Percentiles rank a stretch among this genome's conserved stretches.
Evolutionary conservation across 768 basidiomycete species (phyloP).

Genomic region (Cubamyces lactineus): DNA sequence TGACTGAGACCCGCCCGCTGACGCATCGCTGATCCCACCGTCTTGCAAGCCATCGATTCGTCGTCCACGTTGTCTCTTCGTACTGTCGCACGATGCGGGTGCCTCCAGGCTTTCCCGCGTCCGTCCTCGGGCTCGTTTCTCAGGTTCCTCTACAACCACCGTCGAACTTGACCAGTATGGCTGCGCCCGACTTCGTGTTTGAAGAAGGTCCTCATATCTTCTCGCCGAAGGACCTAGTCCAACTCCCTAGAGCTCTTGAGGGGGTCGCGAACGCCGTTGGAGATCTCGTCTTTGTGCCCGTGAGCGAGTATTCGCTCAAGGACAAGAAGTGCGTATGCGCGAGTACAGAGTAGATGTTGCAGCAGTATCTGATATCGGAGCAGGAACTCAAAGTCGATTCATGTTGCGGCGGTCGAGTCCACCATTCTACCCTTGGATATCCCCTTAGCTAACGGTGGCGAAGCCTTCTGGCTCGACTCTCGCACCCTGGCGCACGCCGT

Average conservation of each 20-base stretch:
- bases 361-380: background rate
- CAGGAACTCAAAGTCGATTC: slow-evolving; percentile 74
- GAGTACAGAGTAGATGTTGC: background rate
- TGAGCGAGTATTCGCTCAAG: slow-evolving; percentile 70
- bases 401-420: slow-evolving; percentile 61
- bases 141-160: slow-evolving; percentile 51
- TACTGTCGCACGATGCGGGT: slow-evolving; percentile 50
- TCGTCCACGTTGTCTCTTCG: slow-evolving; percentile 10
- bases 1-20: background rate
- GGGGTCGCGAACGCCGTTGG: slow-evolving; percentile 71
- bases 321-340: slow-evolving; percentile 64
- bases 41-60: background rate
- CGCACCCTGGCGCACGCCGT: slow-evolving; percentile 74
- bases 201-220: slow-evolving; percentile 63
- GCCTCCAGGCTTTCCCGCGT: slow-evolving; percentile 40
- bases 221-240: slow-evolving; percentile 70
- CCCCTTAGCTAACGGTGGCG: slow-evolving; percentile 68
- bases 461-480: slow-evolving; percentile 77
- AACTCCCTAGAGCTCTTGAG: slow-evolving; percentile 65
- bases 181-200: slow-evolving; percentile 52
- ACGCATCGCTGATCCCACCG: slow-evolving; percentile 6
- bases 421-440: slow-evolving; percentile 54
- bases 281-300: slow-evolving; percentile 66
- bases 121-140: slow-evolving; percentile 56
- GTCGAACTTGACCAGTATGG: slow-evolving; percentile 17